Base-by-base conservation (phyloP, 75 land plant genomes). In the Ceratopteris richardii region DNA sequence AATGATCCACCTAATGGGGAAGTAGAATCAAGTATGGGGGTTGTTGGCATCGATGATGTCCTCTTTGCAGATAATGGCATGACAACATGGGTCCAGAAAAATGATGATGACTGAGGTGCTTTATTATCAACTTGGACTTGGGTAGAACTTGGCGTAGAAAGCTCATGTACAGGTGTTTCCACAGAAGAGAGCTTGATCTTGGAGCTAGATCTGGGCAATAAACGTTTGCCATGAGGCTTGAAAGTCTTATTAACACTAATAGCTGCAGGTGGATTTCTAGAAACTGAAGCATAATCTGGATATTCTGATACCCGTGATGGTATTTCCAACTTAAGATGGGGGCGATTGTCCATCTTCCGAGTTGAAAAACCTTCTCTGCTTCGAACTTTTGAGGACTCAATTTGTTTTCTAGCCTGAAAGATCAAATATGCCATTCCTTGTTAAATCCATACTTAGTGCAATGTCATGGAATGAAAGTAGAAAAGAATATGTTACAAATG, bases 31-130 rank as follows among this genome's bases (percentile, higher is more conserved):
- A 65, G 58, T 31, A 68, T 47, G 29, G 85, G 80, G 11, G 85
- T 70, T 43, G 68, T 67, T 29, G 90, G 90, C 60, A 82, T 73
- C 53, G 90, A 86, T 58, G 74, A 55, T 67, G 77, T 71, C 29
- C 70, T 65, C 65, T 79, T 86, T 42, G 63, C 39, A 24, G 78
- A 62, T 33, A 83, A 73, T 10, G 80, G 53, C 20, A 63, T 58
- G 13, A 79, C 60, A 44, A 74, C 62, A 42, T 56, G 73, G 40
- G 70, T 64, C 25, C 80, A 50, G 51, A 78, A 83, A 51, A 79
- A 83, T 12, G 77, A 58, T 41, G 64, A 69, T 31, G 82, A 73
- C 12, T 71, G 63, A 29, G 71, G 51, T 21, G 71, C 67, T 50
- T 71, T 79, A 29, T 56, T 60, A 41, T 58, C 66, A 41, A 17